Conservation (phyloP, 75 land plant genomes). For the Sequoiadendron giganteum region DNA sequence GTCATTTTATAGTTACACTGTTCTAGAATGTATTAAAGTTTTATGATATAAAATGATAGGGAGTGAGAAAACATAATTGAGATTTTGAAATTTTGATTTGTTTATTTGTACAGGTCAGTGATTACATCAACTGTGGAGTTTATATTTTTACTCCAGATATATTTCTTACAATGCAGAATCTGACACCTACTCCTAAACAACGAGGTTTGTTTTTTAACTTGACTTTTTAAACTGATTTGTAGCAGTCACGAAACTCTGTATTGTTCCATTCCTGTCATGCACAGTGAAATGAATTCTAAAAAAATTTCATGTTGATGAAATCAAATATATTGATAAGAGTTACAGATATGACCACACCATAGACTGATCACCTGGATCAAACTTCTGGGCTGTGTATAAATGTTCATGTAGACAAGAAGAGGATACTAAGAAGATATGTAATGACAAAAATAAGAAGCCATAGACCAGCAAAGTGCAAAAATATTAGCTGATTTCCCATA, state of each 20-base stretch:
- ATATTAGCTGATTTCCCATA: no score
- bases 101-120: conserved; percentile 43
- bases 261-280: not conserved
- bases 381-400: no score
- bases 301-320: not conserved
- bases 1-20: not conserved
- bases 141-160: conserved; percentile 57
- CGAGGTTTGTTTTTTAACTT: conserved; percentile 20
- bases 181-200: conserved; percentile 29
- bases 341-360: no score
- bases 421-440: no score
- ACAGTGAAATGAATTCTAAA: not conserved
- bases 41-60: not conserved
- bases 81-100: not conserved
- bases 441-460: no score
- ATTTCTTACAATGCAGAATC: conserved; percentile 38
- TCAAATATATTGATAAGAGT: no score
- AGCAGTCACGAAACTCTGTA: not conserved
- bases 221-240: not conserved
- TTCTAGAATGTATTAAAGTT: not conserved
- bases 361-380: no score
- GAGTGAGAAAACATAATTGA: not conserved
- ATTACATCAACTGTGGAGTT: conserved; percentile 58
- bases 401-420: no score
- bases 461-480: no score